Conservation (phyloP, 768 basidiomycete genomes). For the Xanthoconium purpureum region DNA sequence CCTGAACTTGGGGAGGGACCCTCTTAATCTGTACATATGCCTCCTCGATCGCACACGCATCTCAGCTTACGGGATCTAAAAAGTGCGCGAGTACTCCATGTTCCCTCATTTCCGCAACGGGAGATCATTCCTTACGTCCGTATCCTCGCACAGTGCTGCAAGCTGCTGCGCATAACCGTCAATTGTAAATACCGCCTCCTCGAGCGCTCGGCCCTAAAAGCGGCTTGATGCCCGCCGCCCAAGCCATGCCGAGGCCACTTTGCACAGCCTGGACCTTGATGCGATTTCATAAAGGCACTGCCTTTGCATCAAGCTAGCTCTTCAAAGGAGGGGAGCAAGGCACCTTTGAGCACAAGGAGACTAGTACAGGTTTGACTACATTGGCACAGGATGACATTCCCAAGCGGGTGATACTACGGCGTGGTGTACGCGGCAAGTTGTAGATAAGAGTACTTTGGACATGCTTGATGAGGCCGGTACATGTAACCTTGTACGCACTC, state of each 20-base stretch:
- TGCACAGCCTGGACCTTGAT: constrained; percentile 34
- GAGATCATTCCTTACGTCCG: too few relatives aligned
- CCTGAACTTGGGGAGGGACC: too few relatives aligned
- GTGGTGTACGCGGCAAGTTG: too few relatives aligned
- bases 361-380: constrained; percentile 24
- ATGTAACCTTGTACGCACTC: not conserved
- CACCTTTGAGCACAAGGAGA: constrained; percentile 35
- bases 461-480: too few relatives aligned
- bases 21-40: not conserved
- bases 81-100: not conserved
- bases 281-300: constrained; percentile 38
- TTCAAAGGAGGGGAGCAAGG: constrained; percentile 33
- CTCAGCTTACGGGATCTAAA: not conserved
- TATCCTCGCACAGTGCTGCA: constrained; percentile 14
- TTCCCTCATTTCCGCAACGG: not conserved
- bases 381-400: too few relatives aligned
- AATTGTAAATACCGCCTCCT: constrained; percentile 42
- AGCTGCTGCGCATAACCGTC: constrained; percentile 42
- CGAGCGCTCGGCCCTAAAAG: constrained; percentile 35
- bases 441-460: too few relatives aligned
- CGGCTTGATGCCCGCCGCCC: constrained; percentile 15
- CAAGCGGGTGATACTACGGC: too few relatives aligned
- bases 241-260: constrained; percentile 9
- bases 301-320: constrained; percentile 21
- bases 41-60: not conserved